phyloP scores from a whole-genome alignment of 2,329 filamentous ascomycete genomes.

The Ceratocystis variospora region DNA sequence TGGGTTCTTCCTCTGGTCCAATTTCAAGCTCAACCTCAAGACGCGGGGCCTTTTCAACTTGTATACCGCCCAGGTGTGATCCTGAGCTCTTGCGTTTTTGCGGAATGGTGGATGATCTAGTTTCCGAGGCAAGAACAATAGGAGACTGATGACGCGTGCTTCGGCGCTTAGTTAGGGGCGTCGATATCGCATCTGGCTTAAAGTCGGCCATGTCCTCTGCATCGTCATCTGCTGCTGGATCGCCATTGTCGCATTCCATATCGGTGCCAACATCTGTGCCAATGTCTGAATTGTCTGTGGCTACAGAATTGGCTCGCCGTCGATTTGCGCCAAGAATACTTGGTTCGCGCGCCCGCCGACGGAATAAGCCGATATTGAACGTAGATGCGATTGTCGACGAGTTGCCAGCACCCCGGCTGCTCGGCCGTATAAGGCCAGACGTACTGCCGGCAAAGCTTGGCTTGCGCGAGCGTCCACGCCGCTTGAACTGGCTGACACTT shows the following conservation, averaged over 20 bases:
- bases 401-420: slow-evolving; percentile 34
- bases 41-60: slow-evolving; percentile 28
- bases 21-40: slow-evolving; percentile 23
- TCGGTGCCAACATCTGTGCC: slow-evolving; percentile 20
- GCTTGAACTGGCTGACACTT: slow-evolving; percentile 35
- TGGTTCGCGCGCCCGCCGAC: slow-evolving; percentile 43
- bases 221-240: slow-evolving; percentile 22
- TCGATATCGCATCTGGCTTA: slow-evolving; percentile 53
- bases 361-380: slow-evolving; percentile 45
- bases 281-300: slow-evolving; percentile 20
- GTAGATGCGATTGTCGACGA: slow-evolving; percentile 37
- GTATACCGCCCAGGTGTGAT: slow-evolving; percentile 28
- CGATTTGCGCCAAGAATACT: slow-evolving; percentile 45
- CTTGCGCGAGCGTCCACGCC: slow-evolving; percentile 33
- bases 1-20: slow-evolving; percentile 16
- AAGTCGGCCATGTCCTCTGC: slow-evolving; percentile 36
- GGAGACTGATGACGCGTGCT: slow-evolving; percentile 26
- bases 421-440: slow-evolving; percentile 39
- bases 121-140: background rate
- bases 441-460: slow-evolving; percentile 40
- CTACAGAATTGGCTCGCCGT: slow-evolving; percentile 25
- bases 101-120: slow-evolving; percentile 12
- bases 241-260: slow-evolving; percentile 24
- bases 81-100: slow-evolving; percentile 45
- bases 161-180: slow-evolving; percentile 41